These are phyloP conservation scores for Aspergillus uvarum DNA, from an alignment of 2,329 filamentous ascomycete species.

Conservation along the genomic window DNA sequence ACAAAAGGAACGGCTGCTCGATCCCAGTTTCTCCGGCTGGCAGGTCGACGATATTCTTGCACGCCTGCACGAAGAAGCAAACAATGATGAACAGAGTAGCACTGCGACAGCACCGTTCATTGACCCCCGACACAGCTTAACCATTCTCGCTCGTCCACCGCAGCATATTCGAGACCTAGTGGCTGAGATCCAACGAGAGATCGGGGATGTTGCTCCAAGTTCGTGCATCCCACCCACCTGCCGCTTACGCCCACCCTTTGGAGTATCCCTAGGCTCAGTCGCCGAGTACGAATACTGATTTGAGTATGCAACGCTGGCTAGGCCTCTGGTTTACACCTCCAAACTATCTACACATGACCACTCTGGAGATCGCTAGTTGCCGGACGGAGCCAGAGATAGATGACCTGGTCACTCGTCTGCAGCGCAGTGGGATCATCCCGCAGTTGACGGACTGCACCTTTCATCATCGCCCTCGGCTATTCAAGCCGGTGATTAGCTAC, in stretches of 20 bases:
- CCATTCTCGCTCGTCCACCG: slow-evolving; percentile 85
- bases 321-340: slow-evolving; percentile 84
- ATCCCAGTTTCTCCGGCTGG: slow-evolving; percentile 66
- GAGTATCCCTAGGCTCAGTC: background rate
- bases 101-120: slow-evolving; percentile 59
- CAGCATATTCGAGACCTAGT: slow-evolving; percentile 68
- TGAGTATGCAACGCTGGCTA: slow-evolving; percentile 34
- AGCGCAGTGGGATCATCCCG: slow-evolving; percentile 51
- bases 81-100: background rate
- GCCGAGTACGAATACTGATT: background rate
- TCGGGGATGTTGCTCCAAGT: slow-evolving; percentile 69
- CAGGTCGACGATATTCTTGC: slow-evolving; percentile 73
- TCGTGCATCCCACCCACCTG: slow-evolving; percentile 36
- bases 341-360: slow-evolving; percentile 77
- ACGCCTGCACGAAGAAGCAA: slow-evolving; percentile 55
- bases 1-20: slow-evolving; percentile 72
- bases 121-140: slow-evolving; percentile 78
- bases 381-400: slow-evolving; percentile 68
- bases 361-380: slow-evolving; percentile 80
- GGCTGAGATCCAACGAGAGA: slow-evolving; percentile 64
- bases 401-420: slow-evolving; percentile 58
- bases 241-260: background rate
- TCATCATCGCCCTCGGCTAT: slow-evolving; percentile 68
- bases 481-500: slow-evolving; percentile 80
- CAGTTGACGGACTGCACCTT: slow-evolving; percentile 66